Conservation (phyloP, 1,284 basidiomycete genomes). For the Mycosarcoma mackinlayi region DNA sequence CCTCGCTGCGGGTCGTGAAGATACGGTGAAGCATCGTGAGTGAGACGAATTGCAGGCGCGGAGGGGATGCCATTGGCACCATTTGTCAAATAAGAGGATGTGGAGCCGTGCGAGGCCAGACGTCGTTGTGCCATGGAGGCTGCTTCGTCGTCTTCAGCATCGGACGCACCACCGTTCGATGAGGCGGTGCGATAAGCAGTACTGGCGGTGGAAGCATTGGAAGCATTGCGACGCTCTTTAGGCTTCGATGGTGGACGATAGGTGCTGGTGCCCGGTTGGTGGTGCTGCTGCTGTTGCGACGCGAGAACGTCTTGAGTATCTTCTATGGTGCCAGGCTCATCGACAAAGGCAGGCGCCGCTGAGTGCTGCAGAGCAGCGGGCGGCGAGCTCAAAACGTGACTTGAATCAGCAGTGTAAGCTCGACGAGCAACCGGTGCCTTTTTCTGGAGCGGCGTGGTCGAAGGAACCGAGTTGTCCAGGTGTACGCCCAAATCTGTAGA, state of each 20-base stretch:
- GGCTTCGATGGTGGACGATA: constrained; percentile 8
- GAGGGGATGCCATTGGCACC: constrained; percentile 5
- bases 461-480: not conserved
- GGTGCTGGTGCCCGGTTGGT: not conserved
- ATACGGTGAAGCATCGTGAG: constrained; percentile 45
- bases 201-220: constrained; percentile 44
- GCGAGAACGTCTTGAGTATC: not conserved
- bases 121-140: constrained; percentile 24
- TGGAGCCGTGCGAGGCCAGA: constrained; percentile 22
- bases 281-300: constrained; percentile 14
- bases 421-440: constrained; percentile 42
- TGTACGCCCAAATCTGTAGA: not conserved
- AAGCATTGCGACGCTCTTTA: constrained; percentile 33
- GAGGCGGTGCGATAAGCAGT: constrained; percentile 48
- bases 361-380: not conserved
- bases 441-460: constrained; percentile 14
- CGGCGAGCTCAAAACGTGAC: constrained; percentile 7
- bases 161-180: constrained; percentile 25
- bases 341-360: constrained; percentile 3
- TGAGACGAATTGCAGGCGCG: constrained; percentile 45
- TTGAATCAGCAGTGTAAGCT: constrained; percentile 36
- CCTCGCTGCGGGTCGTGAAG: constrained; percentile 16
- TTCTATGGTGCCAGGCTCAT: constrained; percentile 21
- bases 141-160: constrained; percentile 21
- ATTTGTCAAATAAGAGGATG: constrained; percentile 14